Percentiles rank a stretch among this genome's conserved stretches.
phyloP scores from a whole-genome alignment of 2,329 filamentous ascomycete species.

The Canariomyces notabilis region DNA sequence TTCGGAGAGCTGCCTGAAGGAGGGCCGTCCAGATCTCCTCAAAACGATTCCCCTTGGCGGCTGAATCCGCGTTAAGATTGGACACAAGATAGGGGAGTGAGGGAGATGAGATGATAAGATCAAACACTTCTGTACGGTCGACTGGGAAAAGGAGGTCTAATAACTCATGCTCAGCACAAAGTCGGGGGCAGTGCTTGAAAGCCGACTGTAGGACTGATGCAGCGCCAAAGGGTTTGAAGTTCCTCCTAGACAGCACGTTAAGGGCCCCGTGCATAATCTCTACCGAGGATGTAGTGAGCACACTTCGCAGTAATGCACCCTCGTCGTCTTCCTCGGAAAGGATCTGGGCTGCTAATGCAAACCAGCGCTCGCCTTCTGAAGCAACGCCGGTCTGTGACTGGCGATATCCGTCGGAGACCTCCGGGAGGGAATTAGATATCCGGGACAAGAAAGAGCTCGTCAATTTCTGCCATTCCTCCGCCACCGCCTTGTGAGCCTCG shows the following conservation, averaged over 20 bases:
- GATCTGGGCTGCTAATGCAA: conserved; percentile 50
- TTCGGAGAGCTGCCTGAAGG: conserved; percentile 37
- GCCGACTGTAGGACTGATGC: conserved; percentile 42
- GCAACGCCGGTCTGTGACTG: conserved; percentile 66
- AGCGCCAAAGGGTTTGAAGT: conserved; percentile 54
- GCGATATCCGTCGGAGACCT: conserved; percentile 72
- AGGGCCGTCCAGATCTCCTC: conserved; percentile 42
- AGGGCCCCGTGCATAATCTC: conserved; percentile 34
- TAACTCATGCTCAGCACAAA: conserved; percentile 33
- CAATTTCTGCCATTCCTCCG: conserved; percentile 58
- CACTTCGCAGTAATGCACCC: not conserved
- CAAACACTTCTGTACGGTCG: conserved; percentile 53
- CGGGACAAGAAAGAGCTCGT: conserved; percentile 56
- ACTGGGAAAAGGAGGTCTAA: conserved; percentile 41
- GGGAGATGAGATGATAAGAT: conserved; percentile 59
- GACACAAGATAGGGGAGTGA: conserved; percentile 63
- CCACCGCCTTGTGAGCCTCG: conserved; percentile 44
- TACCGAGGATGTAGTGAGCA: conserved; percentile 29
- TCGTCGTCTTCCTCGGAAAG: conserved; percentile 30
- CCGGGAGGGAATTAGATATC: conserved; percentile 71
- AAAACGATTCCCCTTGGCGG: conserved; percentile 35
- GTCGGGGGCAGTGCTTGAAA: conserved; percentile 36
- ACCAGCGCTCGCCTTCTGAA: conserved; percentile 63
- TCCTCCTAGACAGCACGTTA: conserved; percentile 43
- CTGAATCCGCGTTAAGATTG: conserved; percentile 54